Evolutionary conservation across 345 rosid genomes (phyloP).

Genomic region (Moringa oleifera): DNA sequence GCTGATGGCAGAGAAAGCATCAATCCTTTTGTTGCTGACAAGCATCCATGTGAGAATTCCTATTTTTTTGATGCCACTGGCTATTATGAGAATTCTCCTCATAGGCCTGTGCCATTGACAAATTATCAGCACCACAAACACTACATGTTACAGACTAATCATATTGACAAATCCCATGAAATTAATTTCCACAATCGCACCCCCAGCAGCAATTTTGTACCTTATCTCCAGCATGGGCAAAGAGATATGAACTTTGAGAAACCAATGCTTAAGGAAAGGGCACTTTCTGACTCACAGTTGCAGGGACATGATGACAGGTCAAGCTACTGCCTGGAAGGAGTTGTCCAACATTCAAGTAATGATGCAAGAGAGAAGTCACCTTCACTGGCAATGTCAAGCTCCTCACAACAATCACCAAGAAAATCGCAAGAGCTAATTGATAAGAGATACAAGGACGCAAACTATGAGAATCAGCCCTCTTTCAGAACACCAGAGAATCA

Average conservation of each 20-base stretch:
- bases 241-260: conserved; percentile 23
- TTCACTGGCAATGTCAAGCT: conserved; percentile 29
- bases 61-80: conserved; percentile 27
- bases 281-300: conserved; percentile 51
- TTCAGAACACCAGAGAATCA: conserved; percentile 13
- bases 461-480: conserved; percentile 15
- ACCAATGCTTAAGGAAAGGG: conserved; percentile 39
- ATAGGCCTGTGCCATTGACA: conserved; percentile 22
- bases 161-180: conserved; percentile 24
- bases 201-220: conserved; percentile 37
- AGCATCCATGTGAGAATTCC: conserved; percentile 22
- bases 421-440: conserved; percentile 32
- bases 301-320: conserved; percentile 33
- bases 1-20: conserved; percentile 20
- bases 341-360: conserved; percentile 22
- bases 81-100: conserved; percentile 29
- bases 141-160: conserved; percentile 25
- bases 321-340: conserved; percentile 13
- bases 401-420: conserved; percentile 19
- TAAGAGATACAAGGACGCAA: conserved; percentile 10
- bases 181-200: conserved; percentile 34
- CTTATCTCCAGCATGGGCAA: conserved; percentile 16
- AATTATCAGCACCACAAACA: conserved; percentile 33
- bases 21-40: conserved; percentile 19
- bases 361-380: conserved; percentile 39